A percentile compares a stretch with the other conserved stretches of the same genome.
Evolutionary conservation across 805 yeast species (phyloP).

Genomic region (Torulaspora quercuum): DNA sequence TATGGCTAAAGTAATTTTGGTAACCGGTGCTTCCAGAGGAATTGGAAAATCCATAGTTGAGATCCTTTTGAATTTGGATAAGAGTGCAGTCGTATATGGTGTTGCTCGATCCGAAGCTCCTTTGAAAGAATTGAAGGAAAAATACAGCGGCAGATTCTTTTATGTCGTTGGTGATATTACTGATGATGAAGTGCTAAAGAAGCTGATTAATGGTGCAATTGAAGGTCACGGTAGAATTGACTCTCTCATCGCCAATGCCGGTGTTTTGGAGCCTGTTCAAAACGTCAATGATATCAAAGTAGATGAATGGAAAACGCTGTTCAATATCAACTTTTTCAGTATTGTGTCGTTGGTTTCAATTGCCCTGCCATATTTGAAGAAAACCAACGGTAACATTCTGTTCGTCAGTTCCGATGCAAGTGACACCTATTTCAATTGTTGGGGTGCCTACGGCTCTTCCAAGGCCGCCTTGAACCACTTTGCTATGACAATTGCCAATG

Average conservation of each 20-base stretch:
- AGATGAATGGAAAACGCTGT: conserved; percentile 57
- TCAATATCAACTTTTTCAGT: conserved; percentile 76
- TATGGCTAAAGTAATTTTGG: conserved; percentile 39
- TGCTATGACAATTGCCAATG: conserved; percentile 61
- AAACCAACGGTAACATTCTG: conserved; percentile 59
- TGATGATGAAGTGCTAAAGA: conserved; percentile 30
- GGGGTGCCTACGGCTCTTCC: conserved; percentile 91
- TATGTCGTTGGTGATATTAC: conserved; percentile 62
- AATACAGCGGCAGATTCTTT: conserved; percentile 51
- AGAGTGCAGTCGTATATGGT: conserved; percentile 51
- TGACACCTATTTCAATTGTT: conserved; percentile 43
- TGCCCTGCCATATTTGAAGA: conserved; percentile 55
- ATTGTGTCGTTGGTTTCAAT: conserved; percentile 55
- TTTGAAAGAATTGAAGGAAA: conserved; percentile 41
- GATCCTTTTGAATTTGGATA: conserved; percentile 39
- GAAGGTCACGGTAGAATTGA: conserved; percentile 55
- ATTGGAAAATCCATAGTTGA: conserved; percentile 77
- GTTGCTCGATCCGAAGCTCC: conserved; percentile 63
- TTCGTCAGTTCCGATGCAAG: conserved; percentile 91
- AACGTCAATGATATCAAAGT: conserved; percentile 42
- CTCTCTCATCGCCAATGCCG: conserved; percentile 74
- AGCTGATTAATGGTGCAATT: conserved; percentile 46
- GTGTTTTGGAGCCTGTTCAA: conserved; percentile 75
- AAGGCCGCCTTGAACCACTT: conserved; percentile 89
- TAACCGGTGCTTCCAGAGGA: conserved; percentile 69